These are phyloP conservation scores for Lolium rigidum DNA, from an alignment of 176 grass and related monocot species.

Conservation along the genomic window DNA sequence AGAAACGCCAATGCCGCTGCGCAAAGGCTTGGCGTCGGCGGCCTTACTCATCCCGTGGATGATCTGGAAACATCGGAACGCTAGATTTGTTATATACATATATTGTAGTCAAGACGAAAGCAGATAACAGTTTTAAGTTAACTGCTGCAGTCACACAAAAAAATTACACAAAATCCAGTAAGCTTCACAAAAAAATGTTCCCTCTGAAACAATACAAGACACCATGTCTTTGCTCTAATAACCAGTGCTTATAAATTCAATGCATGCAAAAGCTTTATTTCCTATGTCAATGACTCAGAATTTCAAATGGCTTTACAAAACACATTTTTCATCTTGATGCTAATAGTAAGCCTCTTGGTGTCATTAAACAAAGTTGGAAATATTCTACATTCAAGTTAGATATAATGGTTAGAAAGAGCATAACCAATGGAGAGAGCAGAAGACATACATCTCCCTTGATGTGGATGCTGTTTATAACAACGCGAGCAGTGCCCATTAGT, in stretches of 20 bases:
- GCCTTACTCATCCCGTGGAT: too few relatives aligned
- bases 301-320: slow-evolving; percentile 11
- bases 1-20: too few relatives aligned
- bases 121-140: not conserved
- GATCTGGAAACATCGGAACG: too few relatives aligned
- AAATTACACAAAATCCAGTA: not conserved
- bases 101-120: not conserved
- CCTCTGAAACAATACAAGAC: slow-evolving; percentile 5
- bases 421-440: slow-evolving; percentile 41
- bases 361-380: not conserved
- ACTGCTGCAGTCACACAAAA: not conserved
- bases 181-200: not conserved
- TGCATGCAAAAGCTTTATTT: slow-evolving; percentile 34
- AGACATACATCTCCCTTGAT: slow-evolving; percentile 93
- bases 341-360: not conserved
- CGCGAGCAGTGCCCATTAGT: slow-evolving; percentile 72
- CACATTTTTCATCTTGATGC: not conserved
- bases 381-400: not conserved
- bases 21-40: too few relatives aligned
- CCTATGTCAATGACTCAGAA: not conserved
- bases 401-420: slow-evolving; percentile 37
- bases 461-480: slow-evolving; percentile 92
- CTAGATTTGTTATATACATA: too few relatives aligned
- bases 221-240: not conserved
- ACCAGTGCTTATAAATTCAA: not conserved